A percentile compares a stretch with the other conserved stretches of the same genome.
Conservation (phyloP, 108 stramenopile genomes). For the Pseudonitzschia delicatissima region DNA sequence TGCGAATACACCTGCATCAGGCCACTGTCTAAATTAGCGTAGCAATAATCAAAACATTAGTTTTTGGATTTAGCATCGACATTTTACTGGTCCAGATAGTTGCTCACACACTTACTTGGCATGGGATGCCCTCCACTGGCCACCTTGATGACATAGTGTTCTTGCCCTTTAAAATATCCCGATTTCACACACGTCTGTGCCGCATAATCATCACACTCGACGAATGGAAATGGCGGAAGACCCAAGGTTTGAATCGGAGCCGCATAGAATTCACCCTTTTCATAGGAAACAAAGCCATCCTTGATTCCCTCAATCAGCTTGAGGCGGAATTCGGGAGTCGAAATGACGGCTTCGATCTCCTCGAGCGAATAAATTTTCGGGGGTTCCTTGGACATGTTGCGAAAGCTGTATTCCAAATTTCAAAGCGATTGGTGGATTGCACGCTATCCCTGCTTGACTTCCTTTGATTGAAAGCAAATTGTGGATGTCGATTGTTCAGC, state of each 20-base stretch:
- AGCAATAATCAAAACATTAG: background rate
- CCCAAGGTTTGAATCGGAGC: slow-evolving; percentile 69
- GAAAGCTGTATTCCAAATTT: too few species aligned
- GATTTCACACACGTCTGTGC: slow-evolving; percentile 76
- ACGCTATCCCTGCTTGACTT: too few species aligned
- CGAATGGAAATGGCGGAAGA: slow-evolving; percentile 62
- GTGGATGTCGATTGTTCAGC: too few species aligned
- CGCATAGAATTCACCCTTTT: slow-evolving; percentile 54
- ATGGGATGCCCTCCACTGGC: slow-evolving; percentile 64
- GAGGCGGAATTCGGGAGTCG: slow-evolving; percentile 28
- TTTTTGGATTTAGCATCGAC: background rate
- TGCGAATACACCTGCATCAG: slow-evolving; percentile 71
- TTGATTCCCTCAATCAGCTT: slow-evolving; percentile 50
- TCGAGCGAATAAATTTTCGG: slow-evolving; percentile 23
- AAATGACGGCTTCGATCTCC: slow-evolving; percentile 45
- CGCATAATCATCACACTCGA: slow-evolving; percentile 42
- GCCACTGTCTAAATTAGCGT: slow-evolving; percentile 33
- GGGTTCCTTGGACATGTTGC: background rate
- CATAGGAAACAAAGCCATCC: slow-evolving; percentile 52
- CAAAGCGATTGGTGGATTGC: too few species aligned
- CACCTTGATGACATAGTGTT: slow-evolving; percentile 63
- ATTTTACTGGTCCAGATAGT: background rate
- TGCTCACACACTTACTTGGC: slow-evolving; percentile 21
- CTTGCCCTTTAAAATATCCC: slow-evolving; percentile 56
- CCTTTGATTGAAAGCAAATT: too few species aligned